Conservation (phyloP, 1,139 yeast species). For the Yamadazyma aaseri region DNA sequence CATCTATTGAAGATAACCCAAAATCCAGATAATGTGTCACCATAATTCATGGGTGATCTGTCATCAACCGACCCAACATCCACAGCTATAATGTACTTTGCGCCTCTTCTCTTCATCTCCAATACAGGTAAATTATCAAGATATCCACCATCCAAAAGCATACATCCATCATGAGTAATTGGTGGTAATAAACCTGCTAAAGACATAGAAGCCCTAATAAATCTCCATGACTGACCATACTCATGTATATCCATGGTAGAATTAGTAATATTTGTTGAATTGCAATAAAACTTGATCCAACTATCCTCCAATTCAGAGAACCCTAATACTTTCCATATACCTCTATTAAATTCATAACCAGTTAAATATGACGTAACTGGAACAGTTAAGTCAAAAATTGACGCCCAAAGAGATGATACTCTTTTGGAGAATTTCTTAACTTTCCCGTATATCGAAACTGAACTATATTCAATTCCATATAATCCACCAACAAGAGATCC, state of each 20-base stretch:
- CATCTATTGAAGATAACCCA: conserved; percentile 89
- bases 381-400: conserved; percentile 78
- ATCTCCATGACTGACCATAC: conserved; percentile 93
- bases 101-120: conserved; percentile 89
- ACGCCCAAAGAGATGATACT: conserved; percentile 84
- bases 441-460: conserved; percentile 87
- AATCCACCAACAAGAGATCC: conserved; percentile 96
- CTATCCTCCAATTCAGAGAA: conserved; percentile 92
- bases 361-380: conserved; percentile 95
- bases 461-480: conserved; percentile 87
- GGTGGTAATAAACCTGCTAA: conserved; percentile 93
- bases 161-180: conserved; percentile 81
- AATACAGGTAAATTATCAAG: conserved; percentile 89
- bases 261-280: conserved; percentile 94
- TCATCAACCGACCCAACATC: conserved; percentile 97
- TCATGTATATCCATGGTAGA: conserved; percentile 94
- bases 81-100: conserved; percentile 86
- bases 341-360: conserved; percentile 95
- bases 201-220: conserved; percentile 94
- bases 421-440: conserved; percentile 85
- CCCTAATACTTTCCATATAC: conserved; percentile 94
- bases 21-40: conserved; percentile 88
- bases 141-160: conserved; percentile 95
- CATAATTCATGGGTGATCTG: conserved; percentile 84
- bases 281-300: conserved; percentile 86